Conservation (phyloP, 768 basidiomycete genomes). For the Suillus tomentosus region DNA sequence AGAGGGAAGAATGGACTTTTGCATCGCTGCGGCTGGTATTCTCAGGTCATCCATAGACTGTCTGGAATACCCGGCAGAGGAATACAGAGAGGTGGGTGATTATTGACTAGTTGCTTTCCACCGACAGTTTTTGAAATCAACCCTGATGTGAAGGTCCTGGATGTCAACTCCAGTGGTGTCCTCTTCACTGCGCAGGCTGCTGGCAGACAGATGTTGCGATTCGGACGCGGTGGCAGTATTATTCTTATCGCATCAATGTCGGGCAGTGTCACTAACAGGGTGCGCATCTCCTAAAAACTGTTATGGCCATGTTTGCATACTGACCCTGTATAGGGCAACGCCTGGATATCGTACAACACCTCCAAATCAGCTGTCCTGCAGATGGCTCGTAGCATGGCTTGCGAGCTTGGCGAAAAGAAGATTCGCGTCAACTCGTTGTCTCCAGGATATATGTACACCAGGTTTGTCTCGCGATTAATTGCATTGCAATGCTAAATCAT, state of each 20-base stretch:
- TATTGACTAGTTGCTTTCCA: neutral
- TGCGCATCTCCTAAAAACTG: constrained; percentile 25
- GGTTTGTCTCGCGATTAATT: constrained; percentile 36
- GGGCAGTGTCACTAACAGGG: constrained; percentile 71
- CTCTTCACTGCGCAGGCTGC: constrained; percentile 64
- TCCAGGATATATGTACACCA: constrained; percentile 75
- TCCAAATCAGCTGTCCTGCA: constrained; percentile 80
- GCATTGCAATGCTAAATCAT: neutral
- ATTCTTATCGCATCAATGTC: constrained; percentile 63
- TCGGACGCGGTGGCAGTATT: constrained; percentile 52
- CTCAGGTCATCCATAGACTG: constrained; percentile 60
- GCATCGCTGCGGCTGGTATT: constrained; percentile 78
- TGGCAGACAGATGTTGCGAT: constrained; percentile 55
- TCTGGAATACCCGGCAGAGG: constrained; percentile 62
- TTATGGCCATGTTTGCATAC: neutral
- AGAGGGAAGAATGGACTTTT: constrained; percentile 74
- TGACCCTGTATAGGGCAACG: constrained; percentile 53
- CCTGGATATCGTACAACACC: constrained; percentile 76
- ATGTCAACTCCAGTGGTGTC: constrained; percentile 65
- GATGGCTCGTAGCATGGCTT: constrained; percentile 82
- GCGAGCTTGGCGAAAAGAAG: constrained; percentile 64
- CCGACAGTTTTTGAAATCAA: constrained; percentile 1
- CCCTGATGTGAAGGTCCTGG: constrained; percentile 54
- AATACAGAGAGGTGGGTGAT: constrained; percentile 59
- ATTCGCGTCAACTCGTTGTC: constrained; percentile 79